Conservation (phyloP, 345 rosid species). For the Citrus cavaleriei region DNA sequence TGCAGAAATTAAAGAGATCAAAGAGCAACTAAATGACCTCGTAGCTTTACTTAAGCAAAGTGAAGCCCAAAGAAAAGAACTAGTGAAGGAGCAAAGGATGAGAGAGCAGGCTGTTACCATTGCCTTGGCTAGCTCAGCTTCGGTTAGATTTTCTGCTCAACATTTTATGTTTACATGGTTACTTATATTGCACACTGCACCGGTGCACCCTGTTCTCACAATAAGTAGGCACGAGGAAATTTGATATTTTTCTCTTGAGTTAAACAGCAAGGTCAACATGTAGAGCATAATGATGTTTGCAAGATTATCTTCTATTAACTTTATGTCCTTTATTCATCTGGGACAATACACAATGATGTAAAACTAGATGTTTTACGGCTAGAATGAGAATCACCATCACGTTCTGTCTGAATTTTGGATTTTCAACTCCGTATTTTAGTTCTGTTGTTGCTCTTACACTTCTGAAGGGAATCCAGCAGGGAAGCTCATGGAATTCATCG, state of each 20-base stretch:
- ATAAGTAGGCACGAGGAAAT: neutral
- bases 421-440: neutral
- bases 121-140: constrained; percentile 52
- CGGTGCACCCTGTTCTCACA: neutral
- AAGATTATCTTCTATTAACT: constrained; percentile 1
- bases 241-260: neutral
- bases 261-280: neutral
- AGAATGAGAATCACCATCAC: neutral
- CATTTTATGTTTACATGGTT: constrained; percentile 2
- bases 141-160: constrained; percentile 31
- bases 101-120: constrained; percentile 62
- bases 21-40: constrained; percentile 63
- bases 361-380: neutral
- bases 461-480: constrained; percentile 32
- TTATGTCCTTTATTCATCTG: neutral
- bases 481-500: constrained; percentile 40
- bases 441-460: constrained; percentile 12
- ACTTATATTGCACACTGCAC: neutral
- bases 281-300: neutral
- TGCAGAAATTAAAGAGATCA: constrained; percentile 56
- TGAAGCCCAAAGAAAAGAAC: constrained; percentile 58
- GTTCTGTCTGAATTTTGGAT: neutral
- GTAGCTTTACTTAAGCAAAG: constrained; percentile 49
- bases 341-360: neutral
- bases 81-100: constrained; percentile 51